Evolutionary conservation across 768 basidiomycete species (phyloP).

Genomic region (Kockovaella imperatae): DNA sequence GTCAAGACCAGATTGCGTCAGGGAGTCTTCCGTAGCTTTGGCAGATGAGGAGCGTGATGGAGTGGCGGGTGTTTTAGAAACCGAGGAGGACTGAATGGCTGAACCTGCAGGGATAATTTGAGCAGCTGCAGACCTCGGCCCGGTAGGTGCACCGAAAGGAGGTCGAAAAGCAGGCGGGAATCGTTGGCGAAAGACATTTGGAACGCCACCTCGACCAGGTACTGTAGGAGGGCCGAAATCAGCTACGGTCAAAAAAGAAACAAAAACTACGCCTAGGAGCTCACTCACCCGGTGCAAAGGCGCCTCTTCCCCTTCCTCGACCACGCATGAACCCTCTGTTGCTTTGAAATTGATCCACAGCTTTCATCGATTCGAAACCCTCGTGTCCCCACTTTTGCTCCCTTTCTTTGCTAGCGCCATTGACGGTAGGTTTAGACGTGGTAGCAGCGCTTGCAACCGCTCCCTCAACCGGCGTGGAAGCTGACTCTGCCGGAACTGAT

Average conservation of each 20-base stretch:
- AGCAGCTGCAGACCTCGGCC: neutral
- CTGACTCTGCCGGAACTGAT: neutral
- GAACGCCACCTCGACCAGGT: conserved; percentile 15
- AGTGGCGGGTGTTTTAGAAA: too few relatives aligned
- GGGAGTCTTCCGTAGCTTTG: too few relatives aligned
- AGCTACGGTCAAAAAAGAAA: neutral
- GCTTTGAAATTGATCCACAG: neutral
- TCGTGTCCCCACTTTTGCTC: conserved; percentile 34
- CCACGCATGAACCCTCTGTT: conserved; percentile 12
- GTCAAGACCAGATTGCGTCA: too few relatives aligned
- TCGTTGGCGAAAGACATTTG: neutral
- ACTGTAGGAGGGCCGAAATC: conserved; percentile 6
- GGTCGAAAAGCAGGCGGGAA: neutral
- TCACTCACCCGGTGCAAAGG: conserved; percentile 15
- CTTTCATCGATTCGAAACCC: conserved; percentile 22
- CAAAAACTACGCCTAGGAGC: neutral
- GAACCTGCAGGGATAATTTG: conserved; percentile 2
- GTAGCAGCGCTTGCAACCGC: neutral
- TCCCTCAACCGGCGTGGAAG: neutral
- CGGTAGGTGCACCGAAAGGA: neutral
- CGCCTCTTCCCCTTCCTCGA: conserved; percentile 18
- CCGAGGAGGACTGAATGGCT: too few relatives aligned
- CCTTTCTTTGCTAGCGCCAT: neutral
- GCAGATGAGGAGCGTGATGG: too few relatives aligned
- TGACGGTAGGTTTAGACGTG: conserved; percentile 2